phyloP scores from a whole-genome alignment of 257 asterid genomes.

The Prunella vulgaris region DNA sequence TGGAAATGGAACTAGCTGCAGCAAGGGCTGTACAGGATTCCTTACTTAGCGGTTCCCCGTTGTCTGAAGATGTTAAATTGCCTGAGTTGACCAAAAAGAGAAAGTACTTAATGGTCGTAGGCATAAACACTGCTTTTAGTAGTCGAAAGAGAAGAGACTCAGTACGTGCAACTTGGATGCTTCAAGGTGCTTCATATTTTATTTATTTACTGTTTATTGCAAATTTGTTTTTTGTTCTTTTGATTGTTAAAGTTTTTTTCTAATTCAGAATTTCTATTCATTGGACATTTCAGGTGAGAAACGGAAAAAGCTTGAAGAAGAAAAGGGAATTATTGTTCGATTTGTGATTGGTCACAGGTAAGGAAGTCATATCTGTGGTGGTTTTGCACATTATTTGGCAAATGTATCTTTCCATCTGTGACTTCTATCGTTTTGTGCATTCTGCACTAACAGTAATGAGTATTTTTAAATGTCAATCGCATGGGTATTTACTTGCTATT shows the following conservation, averaged over 20 bases:
- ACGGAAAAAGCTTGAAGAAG: constrained; percentile 48
- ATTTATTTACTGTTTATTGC: background rate
- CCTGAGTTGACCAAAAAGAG: constrained; percentile 62
- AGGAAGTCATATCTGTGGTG: constrained; percentile 7
- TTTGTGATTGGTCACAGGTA: constrained; percentile 50
- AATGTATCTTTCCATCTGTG: background rate
- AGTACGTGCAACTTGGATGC: constrained; percentile 91
- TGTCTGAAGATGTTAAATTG: constrained; percentile 61
- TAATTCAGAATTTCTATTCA: constrained; percentile 15
- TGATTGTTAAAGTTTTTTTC: constrained; percentile 8
- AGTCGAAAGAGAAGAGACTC: constrained; percentile 93
- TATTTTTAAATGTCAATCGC: background rate
- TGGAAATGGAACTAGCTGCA: constrained; percentile 88
- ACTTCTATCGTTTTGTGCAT: background rate
- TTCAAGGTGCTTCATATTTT: constrained; percentile 51
- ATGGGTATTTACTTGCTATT: background rate
- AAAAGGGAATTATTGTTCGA: constrained; percentile 50
- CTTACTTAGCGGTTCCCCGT: constrained; percentile 72
- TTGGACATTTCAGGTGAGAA: constrained; percentile 34
- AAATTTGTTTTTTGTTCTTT: constrained; percentile 11
- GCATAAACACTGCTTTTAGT: constrained; percentile 83
- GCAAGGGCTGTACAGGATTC: constrained; percentile 91
- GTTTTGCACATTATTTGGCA: background rate
- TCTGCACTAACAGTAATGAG: background rate
- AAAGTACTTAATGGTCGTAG: constrained; percentile 77